phyloP scores from a whole-genome alignment of 495 filamentous ascomycete species.

The Trichoderma gamsii region DNA sequence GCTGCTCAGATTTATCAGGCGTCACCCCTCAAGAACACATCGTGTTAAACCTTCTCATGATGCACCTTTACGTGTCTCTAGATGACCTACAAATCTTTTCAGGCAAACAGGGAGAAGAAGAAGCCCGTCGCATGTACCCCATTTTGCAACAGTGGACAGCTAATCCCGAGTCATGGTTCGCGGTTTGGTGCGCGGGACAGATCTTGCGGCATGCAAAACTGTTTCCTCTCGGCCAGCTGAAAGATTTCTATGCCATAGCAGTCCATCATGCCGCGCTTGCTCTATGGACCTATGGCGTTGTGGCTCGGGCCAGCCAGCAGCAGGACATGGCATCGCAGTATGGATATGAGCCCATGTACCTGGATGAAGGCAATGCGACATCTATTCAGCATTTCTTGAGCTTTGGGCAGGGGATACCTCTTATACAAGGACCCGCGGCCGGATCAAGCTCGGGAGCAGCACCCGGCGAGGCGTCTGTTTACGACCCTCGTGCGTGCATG shows the following conservation, averaged over 20 bases:
- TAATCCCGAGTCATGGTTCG: conserved; percentile 44
- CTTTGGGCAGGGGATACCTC: conserved; percentile 39
- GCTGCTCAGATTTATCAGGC: conserved; percentile 25
- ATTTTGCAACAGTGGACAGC: conserved; percentile 49
- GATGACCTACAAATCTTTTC: conserved; percentile 62
- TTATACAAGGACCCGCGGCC: conserved; percentile 29
- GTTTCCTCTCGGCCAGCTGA: conserved; percentile 42
- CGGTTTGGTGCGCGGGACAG: conserved; percentile 60
- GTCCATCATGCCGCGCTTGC: conserved; percentile 55
- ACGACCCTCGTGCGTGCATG: conserved; percentile 43
- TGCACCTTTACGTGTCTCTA: conserved; percentile 55
- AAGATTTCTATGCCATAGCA: conserved; percentile 54
- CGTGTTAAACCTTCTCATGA: conserved; percentile 49
- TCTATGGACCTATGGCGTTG: conserved; percentile 55
- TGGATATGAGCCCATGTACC: conserved; percentile 31
- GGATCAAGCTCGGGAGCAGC: not conserved
- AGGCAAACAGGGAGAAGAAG: conserved; percentile 56
- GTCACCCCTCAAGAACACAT: conserved; percentile 37
- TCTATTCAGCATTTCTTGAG: conserved; percentile 44
- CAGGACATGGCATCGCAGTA: conserved; percentile 18
- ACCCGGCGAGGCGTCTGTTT: conserved; percentile 25
- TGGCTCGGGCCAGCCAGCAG: conserved; percentile 28
- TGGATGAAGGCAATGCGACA: conserved; percentile 43
- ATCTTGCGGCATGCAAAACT: conserved; percentile 47
- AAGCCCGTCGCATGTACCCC: conserved; percentile 48